Evolutionary conservation across 208 protist genomes (phyloP), one percentile per base, ranked within the genome.

Genomic region (Trypanosoma platydactyli): DNA sequence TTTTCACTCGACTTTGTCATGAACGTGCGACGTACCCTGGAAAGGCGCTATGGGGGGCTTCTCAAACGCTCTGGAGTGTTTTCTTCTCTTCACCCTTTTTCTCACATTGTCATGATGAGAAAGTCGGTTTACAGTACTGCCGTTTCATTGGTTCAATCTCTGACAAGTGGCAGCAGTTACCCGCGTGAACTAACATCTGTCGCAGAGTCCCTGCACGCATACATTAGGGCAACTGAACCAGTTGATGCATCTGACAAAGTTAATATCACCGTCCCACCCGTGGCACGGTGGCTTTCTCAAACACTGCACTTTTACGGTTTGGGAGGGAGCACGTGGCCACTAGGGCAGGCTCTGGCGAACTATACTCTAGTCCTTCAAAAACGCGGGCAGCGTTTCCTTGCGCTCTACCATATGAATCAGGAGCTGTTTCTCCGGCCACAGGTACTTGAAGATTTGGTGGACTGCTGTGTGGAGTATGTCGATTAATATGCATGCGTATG

Each of bases 1-100:
- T 77, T 91, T 53, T 80, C 71, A 18, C 50, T 66, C 6, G 81
- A 91, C 73, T 88, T 87, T 53, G 68, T 79, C 48, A 76, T 72
- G 49, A 73, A 78, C 15, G 46, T 88, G 27, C 48, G 66, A 40
- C 73, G 49, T 29, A 73, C 77, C 1, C 72, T 91, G 58, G 66
- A 77, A 64, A 69, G 56, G 42, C 81, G 85, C 6, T 91, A 91
- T 64, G 18, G 65, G 9, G 81, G 75, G 45, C 61, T 91, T 12
- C 73, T 91, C 46, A 53, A 67, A 35, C 69, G 48, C 51, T 64
- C 22, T 20, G 55, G 61, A 30, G 29, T 7, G 25, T 27, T 75
- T 16, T 75, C 69, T 16, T 15, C 42, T 4, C 25, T 56, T 40
- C 69, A 75, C 48, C 69, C 69, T 40, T 52, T 75, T 38, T 56